Evolutionary conservation across 495 filamentous ascomycete genomes (phyloP), one percentile per base, ranked within the genome.

Genomic region (Neurospora sp.): DNA sequence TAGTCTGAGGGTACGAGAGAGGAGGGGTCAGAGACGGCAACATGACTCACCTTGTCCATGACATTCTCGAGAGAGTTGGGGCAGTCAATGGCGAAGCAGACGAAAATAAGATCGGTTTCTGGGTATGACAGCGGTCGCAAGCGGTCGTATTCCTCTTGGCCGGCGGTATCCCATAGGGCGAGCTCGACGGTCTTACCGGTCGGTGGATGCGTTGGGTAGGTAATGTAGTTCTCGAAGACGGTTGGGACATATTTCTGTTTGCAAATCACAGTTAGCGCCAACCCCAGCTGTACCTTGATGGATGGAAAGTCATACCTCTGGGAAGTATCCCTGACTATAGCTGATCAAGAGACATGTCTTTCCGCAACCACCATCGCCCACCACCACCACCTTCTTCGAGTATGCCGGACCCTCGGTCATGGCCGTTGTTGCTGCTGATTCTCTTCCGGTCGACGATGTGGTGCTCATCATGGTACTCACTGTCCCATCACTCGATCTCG

Each of bases 171-270:
- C 96, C 96, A 99, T 35, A 99, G 89, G 18, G 96, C 96, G 59
- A 99, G 87, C 83, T 99, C 96, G 70, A 98, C 93, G 42, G 89
- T 94, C 86, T 98, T 98, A 74, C 96, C 94, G 35, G 91, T 92
- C 11, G 88, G 85, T 76, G 90, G 89, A 80, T 99, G 96, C 44
- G 88, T 89, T 71, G 94, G 96, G 82, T 98, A 94, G 44, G 96
- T 97, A 83, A 98, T 98, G 87, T 99, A 99, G 84, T 99, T 99
- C 79, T 99, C 96, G 80, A 99, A 99, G 73, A 99, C 96, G 0
- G 96, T 99, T 3, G 96, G 96, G 69, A 99, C 95, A 79, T 99
- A 99, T 98, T 98, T 99, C 96, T 99, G 39, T 53, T 38, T 69
- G 61, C 27, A 27, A 35, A 61, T 31, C 0, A 61, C 27, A 3